Evolutionary conservation across 2,329 filamentous ascomycete species (phyloP).

Genomic region (Sporothrix humicola): DNA sequence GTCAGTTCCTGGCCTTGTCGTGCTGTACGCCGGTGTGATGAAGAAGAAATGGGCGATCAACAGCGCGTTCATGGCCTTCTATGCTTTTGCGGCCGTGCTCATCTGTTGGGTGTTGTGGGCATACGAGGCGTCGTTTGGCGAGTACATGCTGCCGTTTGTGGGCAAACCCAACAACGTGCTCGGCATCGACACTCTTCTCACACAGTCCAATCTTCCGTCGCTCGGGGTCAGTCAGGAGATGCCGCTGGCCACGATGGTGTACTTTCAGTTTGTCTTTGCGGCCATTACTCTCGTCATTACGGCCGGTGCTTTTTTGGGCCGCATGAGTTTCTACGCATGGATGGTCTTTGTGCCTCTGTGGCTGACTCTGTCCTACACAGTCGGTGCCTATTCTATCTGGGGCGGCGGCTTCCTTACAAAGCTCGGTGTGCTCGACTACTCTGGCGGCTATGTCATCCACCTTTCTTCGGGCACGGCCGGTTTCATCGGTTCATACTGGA

Average conservation of each 20-base stretch:
- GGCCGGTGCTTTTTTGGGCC: conserved; percentile 53
- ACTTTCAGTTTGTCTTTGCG: conserved; percentile 61
- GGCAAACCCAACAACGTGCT: conserved; percentile 54
- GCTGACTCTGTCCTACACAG: conserved; percentile 48
- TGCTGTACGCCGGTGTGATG: conserved; percentile 56
- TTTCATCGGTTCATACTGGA: conserved; percentile 54
- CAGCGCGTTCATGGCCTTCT: conserved; percentile 58
- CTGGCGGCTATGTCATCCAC: conserved; percentile 59
- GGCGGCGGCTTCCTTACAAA: conserved; percentile 45
- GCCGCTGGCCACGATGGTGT: conserved; percentile 56
- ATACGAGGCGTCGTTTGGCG: conserved; percentile 56
- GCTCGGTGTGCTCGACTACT: conserved; percentile 57
- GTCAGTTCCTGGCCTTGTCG: conserved; percentile 55
- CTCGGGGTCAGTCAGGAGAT: conserved; percentile 51
- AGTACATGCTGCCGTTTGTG: conserved; percentile 57
- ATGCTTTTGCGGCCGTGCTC: conserved; percentile 55
- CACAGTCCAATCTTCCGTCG: conserved; percentile 51
- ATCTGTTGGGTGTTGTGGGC: conserved; percentile 58
- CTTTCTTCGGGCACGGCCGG: conserved; percentile 58
- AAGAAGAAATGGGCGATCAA: conserved; percentile 58
- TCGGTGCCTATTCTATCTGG: conserved; percentile 40
- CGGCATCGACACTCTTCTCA: conserved; percentile 51
- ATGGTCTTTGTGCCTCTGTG: conserved; percentile 59
- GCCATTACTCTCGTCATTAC: conserved; percentile 57
- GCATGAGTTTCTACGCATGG: conserved; percentile 59